Conservation (phyloP, 768 basidiomycete species). For the Pisolithus tinctorius region DNA sequence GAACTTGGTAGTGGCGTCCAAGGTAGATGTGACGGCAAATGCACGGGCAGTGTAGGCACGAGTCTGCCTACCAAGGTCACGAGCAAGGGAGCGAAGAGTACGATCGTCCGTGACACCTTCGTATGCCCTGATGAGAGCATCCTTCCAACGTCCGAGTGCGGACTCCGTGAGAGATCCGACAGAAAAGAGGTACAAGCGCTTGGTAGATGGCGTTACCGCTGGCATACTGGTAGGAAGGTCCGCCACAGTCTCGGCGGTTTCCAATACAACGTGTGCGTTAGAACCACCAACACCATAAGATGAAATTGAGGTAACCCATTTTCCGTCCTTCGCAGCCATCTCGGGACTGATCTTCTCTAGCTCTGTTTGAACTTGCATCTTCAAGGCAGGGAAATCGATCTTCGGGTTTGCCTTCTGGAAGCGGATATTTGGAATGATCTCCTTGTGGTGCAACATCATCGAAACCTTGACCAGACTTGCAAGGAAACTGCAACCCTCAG, state of each 20-base stretch:
- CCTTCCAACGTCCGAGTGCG: constrained; percentile 19
- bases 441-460: constrained; percentile 26
- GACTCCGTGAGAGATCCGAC: constrained; percentile 23
- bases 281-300: constrained; percentile 30
- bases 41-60: constrained; percentile 23
- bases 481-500: constrained; percentile 27
- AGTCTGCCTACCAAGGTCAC: constrained; percentile 22
- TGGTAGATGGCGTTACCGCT: background rate
- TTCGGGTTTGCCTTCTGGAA: constrained; percentile 22
- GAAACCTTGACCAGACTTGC: constrained; percentile 29
- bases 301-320: constrained; percentile 26
- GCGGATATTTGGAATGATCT: constrained; percentile 22
- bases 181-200: constrained; percentile 20
- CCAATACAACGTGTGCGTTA: constrained; percentile 28
- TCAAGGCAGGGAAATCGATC: constrained; percentile 18
- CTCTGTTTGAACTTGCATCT: constrained; percentile 23
- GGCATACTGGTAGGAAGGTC: constrained; percentile 7
- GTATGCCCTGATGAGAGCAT: constrained; percentile 12
- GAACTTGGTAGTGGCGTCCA: constrained; percentile 20
- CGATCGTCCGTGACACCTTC: constrained; percentile 14
- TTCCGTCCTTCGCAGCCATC: constrained; percentile 23
- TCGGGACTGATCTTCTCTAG: constrained; percentile 19
- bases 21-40: constrained; percentile 18
- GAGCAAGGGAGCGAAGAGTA: constrained; percentile 20
- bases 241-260: constrained; percentile 14